phyloP scores from a whole-genome alignment of 2,329 filamentous ascomycete species.

The Phymatotrichopsis omnivora region DNA sequence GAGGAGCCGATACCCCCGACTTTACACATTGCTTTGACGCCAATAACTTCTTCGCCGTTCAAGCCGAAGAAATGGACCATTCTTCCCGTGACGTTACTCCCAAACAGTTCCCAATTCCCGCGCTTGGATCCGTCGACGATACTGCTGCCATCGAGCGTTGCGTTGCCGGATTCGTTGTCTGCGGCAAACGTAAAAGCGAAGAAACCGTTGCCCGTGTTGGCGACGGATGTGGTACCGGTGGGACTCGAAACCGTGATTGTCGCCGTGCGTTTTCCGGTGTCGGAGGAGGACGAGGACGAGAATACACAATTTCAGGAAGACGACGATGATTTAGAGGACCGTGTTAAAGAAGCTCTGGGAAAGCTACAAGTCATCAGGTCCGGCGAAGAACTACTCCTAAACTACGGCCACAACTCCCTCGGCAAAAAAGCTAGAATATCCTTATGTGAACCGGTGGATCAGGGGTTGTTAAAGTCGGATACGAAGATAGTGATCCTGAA shows the following conservation, averaged over 20 bases:
- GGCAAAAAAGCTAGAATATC: slow-evolving; percentile 60
- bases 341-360: slow-evolving; percentile 61
- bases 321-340: slow-evolving; percentile 45
- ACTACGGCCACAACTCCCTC: slow-evolving; percentile 43
- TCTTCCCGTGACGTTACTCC: slow-evolving; percentile 56
- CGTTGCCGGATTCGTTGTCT: slow-evolving; percentile 36
- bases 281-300: no score
- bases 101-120: slow-evolving; percentile 43
- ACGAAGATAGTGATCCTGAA: slow-evolving; percentile 69
- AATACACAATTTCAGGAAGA: slow-evolving; percentile 65
- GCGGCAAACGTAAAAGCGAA: slow-evolving; percentile 41
- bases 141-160: slow-evolving; percentile 52
- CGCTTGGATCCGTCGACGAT: slow-evolving; percentile 66
- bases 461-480: slow-evolving; percentile 64
- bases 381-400: slow-evolving; percentile 70
- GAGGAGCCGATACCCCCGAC: slow-evolving; percentile 42
- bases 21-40: slow-evolving; percentile 33
- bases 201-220: slow-evolving; percentile 57
- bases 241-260: slow-evolving; percentile 79
- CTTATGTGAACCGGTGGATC: slow-evolving; percentile 88
- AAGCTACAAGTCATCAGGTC: slow-evolving; percentile 67
- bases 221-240: slow-evolving; percentile 70
- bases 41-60: slow-evolving; percentile 39
- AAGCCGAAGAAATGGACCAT: slow-evolving; percentile 70
- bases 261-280: slow-evolving; percentile 74